Evolutionary conservation across 352 stramenopile species (phyloP).

Genomic region (Salisapilia sapeloensis): DNA sequence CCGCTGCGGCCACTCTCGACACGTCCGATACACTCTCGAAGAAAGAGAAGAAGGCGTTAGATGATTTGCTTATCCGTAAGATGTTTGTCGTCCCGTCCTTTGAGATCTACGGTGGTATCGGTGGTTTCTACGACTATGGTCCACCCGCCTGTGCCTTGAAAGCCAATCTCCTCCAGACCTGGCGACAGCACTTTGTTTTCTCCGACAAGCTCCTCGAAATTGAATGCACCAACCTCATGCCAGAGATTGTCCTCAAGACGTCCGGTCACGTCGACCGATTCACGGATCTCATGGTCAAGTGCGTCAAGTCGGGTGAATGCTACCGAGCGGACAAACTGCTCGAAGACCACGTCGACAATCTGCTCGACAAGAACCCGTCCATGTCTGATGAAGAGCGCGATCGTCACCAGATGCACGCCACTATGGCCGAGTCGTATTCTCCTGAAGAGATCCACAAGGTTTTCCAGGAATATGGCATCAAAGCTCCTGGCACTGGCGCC

Average conservation of each 20-base stretch:
- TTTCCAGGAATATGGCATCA: conserved; percentile 90
- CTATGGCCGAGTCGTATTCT: conserved; percentile 96
- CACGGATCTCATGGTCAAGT: conserved; percentile 99
- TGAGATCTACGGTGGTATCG: conserved; percentile 98
- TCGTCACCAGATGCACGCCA: conserved; percentile 86
- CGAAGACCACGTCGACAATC: conserved; percentile 96
- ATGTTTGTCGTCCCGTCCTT: conserved; percentile 99
- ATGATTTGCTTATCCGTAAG: conserved; percentile 95
- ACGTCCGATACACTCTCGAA: conserved; percentile 52
- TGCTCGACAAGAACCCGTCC: conserved; percentile 84
- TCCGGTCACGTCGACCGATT: conserved; percentile 99
- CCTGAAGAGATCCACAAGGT: conserved; percentile 93
- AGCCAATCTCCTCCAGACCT: conserved; percentile 92
- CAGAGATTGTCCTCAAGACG: conserved; percentile 95
- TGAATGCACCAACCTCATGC: conserved; percentile 98
- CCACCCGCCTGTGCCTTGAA: conserved; percentile 92
- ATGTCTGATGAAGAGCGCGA: conserved; percentile 74
- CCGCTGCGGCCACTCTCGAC: conserved; percentile 58
- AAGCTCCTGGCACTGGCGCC: conserved; percentile 81
- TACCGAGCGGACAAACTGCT: conserved; percentile 99
- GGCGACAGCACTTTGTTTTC: conserved; percentile 98
- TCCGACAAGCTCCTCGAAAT: conserved; percentile 98
- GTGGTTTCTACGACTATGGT: conserved; percentile 97
- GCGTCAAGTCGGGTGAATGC: conserved; percentile 93
- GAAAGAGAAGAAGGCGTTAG: conserved; percentile 84